Conservation (phyloP, 441 rosid genomes). For the Populus hybrid region DNA sequence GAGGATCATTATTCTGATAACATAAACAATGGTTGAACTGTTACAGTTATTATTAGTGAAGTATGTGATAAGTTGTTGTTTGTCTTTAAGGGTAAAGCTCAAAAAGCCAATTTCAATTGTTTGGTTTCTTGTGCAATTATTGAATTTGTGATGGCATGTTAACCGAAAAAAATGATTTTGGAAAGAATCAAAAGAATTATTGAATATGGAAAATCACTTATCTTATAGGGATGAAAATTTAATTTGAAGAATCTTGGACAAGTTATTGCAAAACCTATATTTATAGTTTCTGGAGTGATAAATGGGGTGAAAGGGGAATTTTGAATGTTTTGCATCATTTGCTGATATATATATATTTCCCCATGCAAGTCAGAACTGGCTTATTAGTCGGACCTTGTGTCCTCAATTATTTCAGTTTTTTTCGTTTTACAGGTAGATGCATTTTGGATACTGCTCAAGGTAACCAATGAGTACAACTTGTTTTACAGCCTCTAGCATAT, state of each 20-base stretch:
- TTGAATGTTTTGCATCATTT: not conserved
- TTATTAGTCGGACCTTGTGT: not conserved
- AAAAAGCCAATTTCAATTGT: not conserved
- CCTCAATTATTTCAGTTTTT: not conserved
- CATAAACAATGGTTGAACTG: not conserved
- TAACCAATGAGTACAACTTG: not conserved
- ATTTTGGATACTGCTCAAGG: slow-evolving; percentile 7
- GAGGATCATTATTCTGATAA: not conserved
- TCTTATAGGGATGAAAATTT: not conserved
- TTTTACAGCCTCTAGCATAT: too few relatives aligned
- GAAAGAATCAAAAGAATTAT: not conserved
- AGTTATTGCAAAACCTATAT: not conserved
- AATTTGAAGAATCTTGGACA: not conserved
- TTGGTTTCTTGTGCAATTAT: not conserved
- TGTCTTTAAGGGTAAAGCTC: not conserved
- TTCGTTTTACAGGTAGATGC: slow-evolving; percentile 7
- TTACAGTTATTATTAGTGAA: not conserved
- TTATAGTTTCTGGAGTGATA: not conserved
- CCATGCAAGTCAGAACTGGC: not conserved
- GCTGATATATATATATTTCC: not conserved
- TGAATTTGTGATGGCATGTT: not conserved
- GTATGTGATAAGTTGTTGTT: not conserved
- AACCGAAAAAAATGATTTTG: not conserved
- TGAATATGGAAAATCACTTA: not conserved
- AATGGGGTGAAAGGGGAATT: not conserved